A percentile compares a stretch with the other conserved stretches of the same genome.
Evolutionary conservation across 345 rosid genomes (phyloP).

Genomic region (Brassica nigra): DNA sequence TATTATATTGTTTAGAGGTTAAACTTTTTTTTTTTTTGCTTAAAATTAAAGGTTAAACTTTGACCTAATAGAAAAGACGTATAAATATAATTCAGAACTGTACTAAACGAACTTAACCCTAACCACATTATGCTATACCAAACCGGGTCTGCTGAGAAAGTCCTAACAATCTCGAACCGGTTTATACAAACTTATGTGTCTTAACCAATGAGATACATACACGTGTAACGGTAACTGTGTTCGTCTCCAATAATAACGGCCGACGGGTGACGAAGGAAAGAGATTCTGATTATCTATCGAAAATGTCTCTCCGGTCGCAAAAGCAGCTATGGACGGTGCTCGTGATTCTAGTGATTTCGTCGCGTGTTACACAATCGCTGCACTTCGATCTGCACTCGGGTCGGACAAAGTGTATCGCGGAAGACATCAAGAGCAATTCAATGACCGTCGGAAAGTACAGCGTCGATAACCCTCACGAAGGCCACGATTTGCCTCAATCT

Average conservation of each 20-base stretch:
- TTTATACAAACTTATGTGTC: neutral
- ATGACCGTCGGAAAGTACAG: constrained; percentile 89
- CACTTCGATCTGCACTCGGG: constrained; percentile 83
- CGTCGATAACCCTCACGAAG: constrained; percentile 73
- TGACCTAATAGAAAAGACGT: constrained; percentile 8
- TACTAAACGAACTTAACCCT: neutral
- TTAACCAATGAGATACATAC: neutral
- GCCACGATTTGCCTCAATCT: constrained; percentile 65
- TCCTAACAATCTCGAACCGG: constrained; percentile 22
- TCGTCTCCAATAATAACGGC: constrained; percentile 8
- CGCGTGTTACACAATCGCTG: constrained; percentile 47
- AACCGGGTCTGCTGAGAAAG: constrained; percentile 10
- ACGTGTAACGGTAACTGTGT: constrained; percentile 6
- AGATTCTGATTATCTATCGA: neutral
- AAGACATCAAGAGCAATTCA: constrained; percentile 79
- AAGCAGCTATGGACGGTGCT: constrained; percentile 23
- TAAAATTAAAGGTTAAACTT: neutral
- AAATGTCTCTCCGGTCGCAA: constrained; percentile 32
- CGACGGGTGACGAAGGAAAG: neutral
- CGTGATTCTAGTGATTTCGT: constrained; percentile 38
- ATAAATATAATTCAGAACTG: neutral
- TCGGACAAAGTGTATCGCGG: constrained; percentile 87
- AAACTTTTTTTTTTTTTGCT: too few species aligned
- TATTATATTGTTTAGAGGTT: neutral
- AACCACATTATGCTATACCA: neutral